Base-by-base conservation (phyloP, 2,329 filamentous ascomycete genomes). In the Aspergillus caelatus region DNA sequence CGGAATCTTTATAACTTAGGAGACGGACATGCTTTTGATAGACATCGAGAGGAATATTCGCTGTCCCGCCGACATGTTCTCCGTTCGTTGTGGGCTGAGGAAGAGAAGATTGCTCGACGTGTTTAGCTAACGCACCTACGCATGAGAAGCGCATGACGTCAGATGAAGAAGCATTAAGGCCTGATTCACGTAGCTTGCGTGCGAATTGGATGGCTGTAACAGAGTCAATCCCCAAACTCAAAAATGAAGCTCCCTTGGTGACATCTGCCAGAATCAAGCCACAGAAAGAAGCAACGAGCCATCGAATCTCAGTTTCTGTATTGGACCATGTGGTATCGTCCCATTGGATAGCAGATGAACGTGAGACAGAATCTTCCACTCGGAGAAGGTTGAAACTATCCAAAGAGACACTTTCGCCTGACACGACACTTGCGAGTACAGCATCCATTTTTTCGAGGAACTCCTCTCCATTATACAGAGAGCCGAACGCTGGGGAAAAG, bases 121-220 rank as follows among this genome's bases (percentile, higher is more conserved):
- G 65, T 23, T 60, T 48, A 16, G 72, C 63, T 45, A 77, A 62
- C 2, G 72, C 68, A 8, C 69, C 73, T 9, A 77, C 65, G 16
- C 73, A 73, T 9, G 75, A 68, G 60, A 73, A 72, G 8, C 75
- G 72, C 68, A 79, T 74, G 4, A 78, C 68, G 62, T 77, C 75
- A 9, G 76, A 71, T 9, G 76, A 76, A 1, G 76, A 74, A n/a
- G 71, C 70, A 10, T 66, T 58, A 32, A 77, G 54, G 2, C 68
- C 70, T 4, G 61, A 28, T 34, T 74, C 67, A 8, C 76, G 74
- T 0, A 78, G 67, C 34, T 69, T 68, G 41, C 71, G 68, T 8
- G 75, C 71, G 57, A 77, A 77, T 26, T 72, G 71, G 34, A 77
- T 76, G 9, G 75, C 72, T 4, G 70, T 73, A 21, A 77, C 72